These are phyloP conservation scores for Cryptococcus amylolentus DNA, from an alignment of 1,284 basidiomycete genomes.

Conservation along the genomic window DNA sequence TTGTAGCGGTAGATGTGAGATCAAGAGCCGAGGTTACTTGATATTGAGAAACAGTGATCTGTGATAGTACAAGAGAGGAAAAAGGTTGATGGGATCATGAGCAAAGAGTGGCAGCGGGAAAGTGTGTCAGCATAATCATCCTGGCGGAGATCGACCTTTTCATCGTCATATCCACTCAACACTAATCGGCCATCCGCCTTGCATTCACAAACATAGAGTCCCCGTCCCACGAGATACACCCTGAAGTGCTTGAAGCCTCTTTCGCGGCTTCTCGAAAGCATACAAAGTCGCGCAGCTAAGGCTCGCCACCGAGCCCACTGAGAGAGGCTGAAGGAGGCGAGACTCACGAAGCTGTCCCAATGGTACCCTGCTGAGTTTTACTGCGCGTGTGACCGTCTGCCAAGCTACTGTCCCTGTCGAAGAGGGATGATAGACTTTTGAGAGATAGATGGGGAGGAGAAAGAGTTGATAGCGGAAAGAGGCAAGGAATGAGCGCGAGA, in stretches of 20 bases:
- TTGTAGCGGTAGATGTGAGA: not conserved
- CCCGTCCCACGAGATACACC: no score
- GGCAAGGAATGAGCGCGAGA: constrained; percentile 2
- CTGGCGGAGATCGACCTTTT: not conserved
- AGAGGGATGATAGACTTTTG: not conserved
- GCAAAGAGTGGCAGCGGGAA: not conserved
- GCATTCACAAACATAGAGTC: not conserved
- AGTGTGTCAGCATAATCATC: constrained; percentile 6
- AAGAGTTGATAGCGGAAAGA: constrained; percentile 1
- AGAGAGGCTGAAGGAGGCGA: not conserved
- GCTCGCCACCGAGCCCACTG: not conserved
- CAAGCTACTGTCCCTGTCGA: no score
- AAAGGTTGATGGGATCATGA: not conserved
- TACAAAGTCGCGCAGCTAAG: no score
- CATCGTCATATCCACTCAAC: not conserved
- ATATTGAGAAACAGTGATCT: constrained; percentile 12
- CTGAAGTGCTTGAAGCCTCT: not conserved
- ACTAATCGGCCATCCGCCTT: not conserved
- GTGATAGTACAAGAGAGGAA: not conserved
- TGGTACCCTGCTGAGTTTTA: not conserved
- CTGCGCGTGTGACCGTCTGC: no score
- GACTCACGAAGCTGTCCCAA: constrained; percentile 16
- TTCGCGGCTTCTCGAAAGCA: no score
- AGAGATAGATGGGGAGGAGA: constrained; percentile 2
- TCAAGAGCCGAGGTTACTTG: not conserved